These are phyloP conservation scores for Angomonas deanei DNA, from an alignment of 208 protist species.

Conservation along the genomic window DNA sequence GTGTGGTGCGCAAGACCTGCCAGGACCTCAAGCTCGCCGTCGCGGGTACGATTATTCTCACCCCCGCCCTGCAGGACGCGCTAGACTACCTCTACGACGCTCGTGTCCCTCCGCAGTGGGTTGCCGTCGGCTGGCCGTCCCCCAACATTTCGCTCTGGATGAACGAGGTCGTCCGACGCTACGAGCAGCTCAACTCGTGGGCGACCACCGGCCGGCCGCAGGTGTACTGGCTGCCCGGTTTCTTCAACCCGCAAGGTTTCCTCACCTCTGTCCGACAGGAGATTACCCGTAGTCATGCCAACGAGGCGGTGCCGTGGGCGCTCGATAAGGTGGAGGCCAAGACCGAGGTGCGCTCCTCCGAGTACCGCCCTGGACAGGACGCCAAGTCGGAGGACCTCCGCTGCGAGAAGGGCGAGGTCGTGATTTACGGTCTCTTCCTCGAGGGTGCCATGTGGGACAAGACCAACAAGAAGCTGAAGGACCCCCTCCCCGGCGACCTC, in stretches of 20 bases:
- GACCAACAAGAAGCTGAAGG: slow-evolving; percentile 87
- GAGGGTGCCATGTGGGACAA: slow-evolving; percentile 97
- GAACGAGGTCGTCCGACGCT: slow-evolving; percentile 89
- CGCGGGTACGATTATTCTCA: slow-evolving; percentile 97
- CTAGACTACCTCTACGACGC: slow-evolving; percentile 96
- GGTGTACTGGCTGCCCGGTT: slow-evolving; percentile 97
- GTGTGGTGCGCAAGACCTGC: slow-evolving; percentile 80
- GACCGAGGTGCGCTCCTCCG: slow-evolving; percentile 93
- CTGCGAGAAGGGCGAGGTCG: slow-evolving; percentile 93
- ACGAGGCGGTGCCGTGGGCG: slow-evolving; percentile 92
- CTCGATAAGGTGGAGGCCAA: slow-evolving; percentile 95
- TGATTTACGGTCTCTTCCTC: slow-evolving; percentile 97
- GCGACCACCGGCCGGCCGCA: slow-evolving; percentile 85
- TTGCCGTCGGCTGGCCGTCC: slow-evolving; percentile 93
- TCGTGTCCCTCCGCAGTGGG: slow-evolving; percentile 93
- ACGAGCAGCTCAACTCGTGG: slow-evolving; percentile 95
- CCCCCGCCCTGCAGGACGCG: slow-evolving; percentile 90
- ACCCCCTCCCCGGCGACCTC: slow-evolving; percentile 93
- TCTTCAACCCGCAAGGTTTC: slow-evolving; percentile 99
- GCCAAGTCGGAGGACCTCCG: slow-evolving; percentile 88
- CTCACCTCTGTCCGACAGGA: slow-evolving; percentile 98
- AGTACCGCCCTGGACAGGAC: slow-evolving; percentile 90
- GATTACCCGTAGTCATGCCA: slow-evolving; percentile 87
- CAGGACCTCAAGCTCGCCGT: slow-evolving; percentile 95
- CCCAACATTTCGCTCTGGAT: slow-evolving; percentile 97